Percentiles rank a stretch among this genome's conserved stretches.
Evolutionary conservation across 2,329 filamentous ascomycete genomes (phyloP).

Genomic region (Aspergillus sp.): DNA sequence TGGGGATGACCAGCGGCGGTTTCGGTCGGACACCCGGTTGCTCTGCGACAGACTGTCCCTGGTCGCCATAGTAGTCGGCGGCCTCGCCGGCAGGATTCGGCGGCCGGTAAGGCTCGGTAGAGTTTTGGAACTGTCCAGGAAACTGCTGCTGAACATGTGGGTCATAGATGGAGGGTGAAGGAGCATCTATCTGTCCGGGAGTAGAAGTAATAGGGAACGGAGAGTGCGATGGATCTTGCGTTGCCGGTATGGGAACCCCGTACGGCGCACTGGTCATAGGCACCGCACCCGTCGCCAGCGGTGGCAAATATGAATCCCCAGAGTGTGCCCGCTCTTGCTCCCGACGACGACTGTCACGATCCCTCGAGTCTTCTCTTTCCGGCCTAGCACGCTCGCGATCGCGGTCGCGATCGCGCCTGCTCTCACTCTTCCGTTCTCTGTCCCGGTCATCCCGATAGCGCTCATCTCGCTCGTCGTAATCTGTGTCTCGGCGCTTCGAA

Average conservation of each 20-base stretch:
- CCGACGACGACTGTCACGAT: slow-evolving; percentile 21
- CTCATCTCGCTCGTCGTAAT: slow-evolving; percentile 30
- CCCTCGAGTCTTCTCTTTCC: slow-evolving; percentile 28
- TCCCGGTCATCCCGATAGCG: slow-evolving; percentile 23
- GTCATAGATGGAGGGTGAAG: slow-evolving; percentile 38
- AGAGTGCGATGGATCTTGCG: slow-evolving; percentile 1
- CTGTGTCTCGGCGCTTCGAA: slow-evolving; percentile 33
- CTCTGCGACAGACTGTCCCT: slow-evolving; percentile 61
- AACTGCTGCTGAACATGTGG: slow-evolving; percentile 62
- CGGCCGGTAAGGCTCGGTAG: slow-evolving; percentile 52
- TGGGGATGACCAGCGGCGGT: slow-evolving; percentile 58
- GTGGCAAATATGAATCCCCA: slow-evolving; percentile 32
- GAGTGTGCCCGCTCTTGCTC: slow-evolving; percentile 37
- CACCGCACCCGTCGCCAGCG: slow-evolving; percentile 23
- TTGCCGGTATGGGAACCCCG: slow-evolving; percentile 22
- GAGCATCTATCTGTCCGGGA: slow-evolving; percentile 29
- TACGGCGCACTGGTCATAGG: slow-evolving; percentile 32
- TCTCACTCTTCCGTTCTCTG: slow-evolving; percentile 19
- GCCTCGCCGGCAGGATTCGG: slow-evolving; percentile 57
- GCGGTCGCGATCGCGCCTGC: slow-evolving; percentile 23
- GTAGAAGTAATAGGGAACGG: slow-evolving; percentile 20
- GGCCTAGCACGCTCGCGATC: slow-evolving; percentile 26
- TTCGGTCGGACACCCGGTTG: slow-evolving; percentile 65
- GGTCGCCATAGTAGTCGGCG: slow-evolving; percentile 66
- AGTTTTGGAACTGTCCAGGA: slow-evolving; percentile 59